A percentile compares a stretch with the other conserved stretches of the same genome.
Conservation (phyloP, 2,329 filamentous ascomycete species). For the Clarireedia paspali region DNA sequence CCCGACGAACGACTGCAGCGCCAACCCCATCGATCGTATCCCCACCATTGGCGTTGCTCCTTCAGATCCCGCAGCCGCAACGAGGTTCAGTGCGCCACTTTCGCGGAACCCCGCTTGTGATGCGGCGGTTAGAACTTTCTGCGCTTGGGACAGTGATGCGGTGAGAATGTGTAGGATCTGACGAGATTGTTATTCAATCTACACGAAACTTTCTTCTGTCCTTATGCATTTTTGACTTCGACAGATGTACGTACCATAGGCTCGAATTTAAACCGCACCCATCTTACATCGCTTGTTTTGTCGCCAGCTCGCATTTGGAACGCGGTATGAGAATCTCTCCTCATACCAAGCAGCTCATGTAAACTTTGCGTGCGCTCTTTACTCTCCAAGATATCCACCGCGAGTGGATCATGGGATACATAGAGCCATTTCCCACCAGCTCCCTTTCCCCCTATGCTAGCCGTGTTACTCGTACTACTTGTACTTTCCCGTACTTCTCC, state of each 20-base stretch:
- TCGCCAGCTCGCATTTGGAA: slow-evolving; percentile 3
- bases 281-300: slow-evolving; percentile 9
- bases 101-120: slow-evolving; percentile 82
- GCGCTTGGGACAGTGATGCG: slow-evolving; percentile 66
- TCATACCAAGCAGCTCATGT: slow-evolving; percentile 34
- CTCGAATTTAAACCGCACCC: slow-evolving; percentile 86
- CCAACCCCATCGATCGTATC: slow-evolving; percentile 74
- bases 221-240: background rate
- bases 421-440: slow-evolving; percentile 79
- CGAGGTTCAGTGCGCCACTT: slow-evolving; percentile 69
- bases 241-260: slow-evolving; percentile 63
- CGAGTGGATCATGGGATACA: slow-evolving; percentile 73
- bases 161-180: slow-evolving; percentile 86
- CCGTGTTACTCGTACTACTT: background rate
- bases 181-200: too few relatives aligned
- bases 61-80: slow-evolving; percentile 27
- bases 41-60: slow-evolving; percentile 65
- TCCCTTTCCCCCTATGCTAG: slow-evolving; percentile 70
- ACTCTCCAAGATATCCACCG: slow-evolving; percentile 11
- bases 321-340: slow-evolving; percentile 16
- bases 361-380: slow-evolving; percentile 22
- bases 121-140: slow-evolving; percentile 67
- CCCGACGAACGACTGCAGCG: slow-evolving; percentile 76
- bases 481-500: slow-evolving; percentile 8
- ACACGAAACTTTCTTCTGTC: too few relatives aligned